Evolutionary conservation across 495 filamentous ascomycete genomes (phyloP), one percentile per base, ranked within the genome.

Genomic region (Lophiostoma macrostomum): DNA sequence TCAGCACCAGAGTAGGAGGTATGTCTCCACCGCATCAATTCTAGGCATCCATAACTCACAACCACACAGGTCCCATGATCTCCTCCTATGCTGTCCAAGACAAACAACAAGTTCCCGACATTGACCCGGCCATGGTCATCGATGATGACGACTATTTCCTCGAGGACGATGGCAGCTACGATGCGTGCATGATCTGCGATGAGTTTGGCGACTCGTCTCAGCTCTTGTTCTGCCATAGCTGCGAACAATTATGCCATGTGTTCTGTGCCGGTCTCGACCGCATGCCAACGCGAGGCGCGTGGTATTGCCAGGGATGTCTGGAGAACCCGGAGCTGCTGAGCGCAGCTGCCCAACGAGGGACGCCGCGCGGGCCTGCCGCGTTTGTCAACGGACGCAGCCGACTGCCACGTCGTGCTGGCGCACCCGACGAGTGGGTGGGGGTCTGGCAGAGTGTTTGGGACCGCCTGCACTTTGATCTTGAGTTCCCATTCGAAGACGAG

Each of bases 61-160:
- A 20, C 14, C 56, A 41, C 59, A 22, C 64, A 95, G 91, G 88
- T 32, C 75, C 75, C 40, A 76, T 83, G 5, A 59, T 84, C n/a
- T 88, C 86, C n/a, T 83, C 84, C 22, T 96, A 95, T 65, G 71
- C 76, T 24, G 91, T 98, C 50, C 76, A 90, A 66, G 87, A 96
- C 65, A 90, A 88, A 69, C 84, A 87, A 55, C 93, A 98, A 70
- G 84, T 88, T 18, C 84, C 85, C 42, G 91, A 96, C 28, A 81
- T 94, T 64, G 91, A 97, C 63, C 83, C 85, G 8, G 82, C 80
- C 41, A 85, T 86, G 73, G 79, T 88, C 66, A 72, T 87, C 30
- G 87, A 88, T 43, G 82, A 86, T 44, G 82, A 86, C 28, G 84
- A 88, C 50, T 75, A 69, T 36, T 24, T 56, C 16, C 51, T 59